Evolutionary conservation across 805 yeast species (phyloP), one percentile per base, ranked within the genome.

Genomic region (Candida sakaeoensis): DNA sequence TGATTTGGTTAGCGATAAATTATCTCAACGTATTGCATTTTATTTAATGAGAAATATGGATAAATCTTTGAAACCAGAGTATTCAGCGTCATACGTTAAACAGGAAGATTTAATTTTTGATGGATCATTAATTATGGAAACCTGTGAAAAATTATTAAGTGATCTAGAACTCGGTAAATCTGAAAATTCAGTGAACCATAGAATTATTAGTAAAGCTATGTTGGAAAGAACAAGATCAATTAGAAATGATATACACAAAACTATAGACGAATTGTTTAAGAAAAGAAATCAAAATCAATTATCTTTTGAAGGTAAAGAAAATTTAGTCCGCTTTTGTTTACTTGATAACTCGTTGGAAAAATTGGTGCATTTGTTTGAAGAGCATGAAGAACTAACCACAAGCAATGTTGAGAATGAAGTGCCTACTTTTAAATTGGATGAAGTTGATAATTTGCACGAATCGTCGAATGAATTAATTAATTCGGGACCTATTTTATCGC

Each of bases 51-150:
- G 73, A 47, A 77, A 77, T 51, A 71, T 77, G 76, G 79, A 75
- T 49, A 59, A 55, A 24, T 62, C 63, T 18, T 56, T 74, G 49
- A 68, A 62, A 46, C 45, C 47, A 17, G 47, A 52, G 15, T 44
- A 41, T 15, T 31, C 28, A 8, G 38, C 26, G 25, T 35, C 33
- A 16, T 40, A 33, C 24, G 18, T 21, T n/a, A 38, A 39, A 5
- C 52, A 54, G 57, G 72, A 68, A 55, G 91, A 85, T 47, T 65
- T 85, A 36, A 71, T 85, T 57, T 82, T 80, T 55, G 91, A 84
- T 61, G 93, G 91, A 5, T 74, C 88, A 0, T 63, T 85, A 41
- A 68, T 85, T 36, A 80, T 87, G 51, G 82, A 82, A 55, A 75
- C 87, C 2, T 91, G 90, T 0, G 88, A 80, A 45, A 75, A 77